A percentile compares a stretch with the other conserved stretches of the same genome.
phyloP scores from a whole-genome alignment of 345 rosid genomes.

The Arabis hirsuta region DNA sequence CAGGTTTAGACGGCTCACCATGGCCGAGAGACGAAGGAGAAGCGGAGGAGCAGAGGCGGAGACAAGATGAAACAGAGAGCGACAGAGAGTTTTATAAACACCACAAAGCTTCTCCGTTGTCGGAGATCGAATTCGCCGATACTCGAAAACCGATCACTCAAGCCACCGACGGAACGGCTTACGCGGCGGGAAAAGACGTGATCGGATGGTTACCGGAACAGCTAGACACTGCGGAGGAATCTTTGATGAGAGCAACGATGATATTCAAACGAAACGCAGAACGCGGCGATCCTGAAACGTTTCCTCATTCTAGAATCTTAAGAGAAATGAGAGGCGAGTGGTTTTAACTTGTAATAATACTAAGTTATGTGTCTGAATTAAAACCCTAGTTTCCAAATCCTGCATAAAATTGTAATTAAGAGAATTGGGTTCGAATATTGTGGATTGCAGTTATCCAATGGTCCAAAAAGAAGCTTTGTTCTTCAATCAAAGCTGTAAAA shows the following conservation, averaged over 20 bases:
- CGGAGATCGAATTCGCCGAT: conserved; percentile 68
- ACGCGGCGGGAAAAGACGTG: conserved; percentile 41
- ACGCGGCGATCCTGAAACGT: conserved; percentile 78
- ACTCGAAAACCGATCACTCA: conserved; percentile 76
- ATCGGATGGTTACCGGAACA: conserved; percentile 79
- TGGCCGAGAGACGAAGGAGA: conserved; percentile 44
- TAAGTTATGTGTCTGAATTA: too few relatives aligned
- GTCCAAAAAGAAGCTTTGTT: conserved; percentile 39
- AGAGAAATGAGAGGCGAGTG: conserved; percentile 70
- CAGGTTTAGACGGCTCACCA: conserved; percentile 64
- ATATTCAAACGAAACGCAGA: conserved; percentile 64
- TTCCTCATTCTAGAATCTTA: conserved; percentile 65
- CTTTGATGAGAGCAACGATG: conserved; percentile 57
- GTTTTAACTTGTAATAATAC: conserved; percentile 40
- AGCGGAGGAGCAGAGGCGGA: conserved; percentile 23
- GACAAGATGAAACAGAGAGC: conserved; percentile 37
- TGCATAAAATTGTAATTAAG: too few relatives aligned
- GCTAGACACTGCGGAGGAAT: conserved; percentile 80
- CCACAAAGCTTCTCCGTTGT: conserved; percentile 74
- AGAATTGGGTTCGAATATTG: conserved; percentile 33
- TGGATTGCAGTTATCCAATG: conserved; percentile 39
- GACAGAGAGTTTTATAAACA: conserved; percentile 54
- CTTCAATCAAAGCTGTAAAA: conserved; percentile 37
- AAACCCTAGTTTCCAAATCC: too few relatives aligned
- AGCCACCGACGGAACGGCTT: conserved; percentile 63